A percentile compares a stretch with the other conserved stretches of the same genome.
phyloP scores from a whole-genome alignment of 2,329 filamentous ascomycete species.

The Colletotrichum simmondsii region DNA sequence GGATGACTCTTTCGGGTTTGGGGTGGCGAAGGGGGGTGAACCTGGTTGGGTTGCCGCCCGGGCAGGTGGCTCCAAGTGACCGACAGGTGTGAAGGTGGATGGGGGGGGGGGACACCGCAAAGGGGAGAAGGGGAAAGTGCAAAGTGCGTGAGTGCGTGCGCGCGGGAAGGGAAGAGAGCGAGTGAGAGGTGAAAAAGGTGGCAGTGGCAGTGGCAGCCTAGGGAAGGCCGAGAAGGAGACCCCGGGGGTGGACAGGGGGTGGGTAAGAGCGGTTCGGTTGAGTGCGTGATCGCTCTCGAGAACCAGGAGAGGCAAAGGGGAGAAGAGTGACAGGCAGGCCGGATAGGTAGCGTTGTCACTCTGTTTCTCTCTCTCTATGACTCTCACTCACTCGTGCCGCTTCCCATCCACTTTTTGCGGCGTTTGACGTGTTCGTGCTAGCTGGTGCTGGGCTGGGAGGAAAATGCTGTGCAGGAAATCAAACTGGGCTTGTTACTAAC shows the following conservation, averaged over 20 bases:
- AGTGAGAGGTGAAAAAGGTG: neutral
- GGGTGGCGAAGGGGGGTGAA: constrained; percentile 35
- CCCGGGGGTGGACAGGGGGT: constrained; percentile 17
- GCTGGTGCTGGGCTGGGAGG: neutral
- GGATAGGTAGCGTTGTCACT: constrained; percentile 4
- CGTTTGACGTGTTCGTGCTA: neutral
- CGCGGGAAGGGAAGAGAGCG: constrained; percentile 7
- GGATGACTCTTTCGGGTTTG: constrained; percentile 41
- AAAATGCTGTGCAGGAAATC: constrained; percentile 11
- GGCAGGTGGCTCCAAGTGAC: constrained; percentile 48
- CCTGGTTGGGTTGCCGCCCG: constrained; percentile 32
- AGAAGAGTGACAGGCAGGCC: constrained; percentile 4
- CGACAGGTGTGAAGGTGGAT: constrained; percentile 34
- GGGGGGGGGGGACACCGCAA: constrained; percentile 33
- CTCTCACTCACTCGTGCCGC: neutral
- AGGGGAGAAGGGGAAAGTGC: constrained; percentile 28
- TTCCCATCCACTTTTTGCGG: neutral
- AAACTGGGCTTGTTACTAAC: constrained; percentile 17
- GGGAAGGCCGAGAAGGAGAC: constrained; percentile 27
- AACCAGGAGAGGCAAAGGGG: neutral
- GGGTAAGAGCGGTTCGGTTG: constrained; percentile 19
- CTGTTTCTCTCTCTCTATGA: neutral
- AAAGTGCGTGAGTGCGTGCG: constrained; percentile 2
- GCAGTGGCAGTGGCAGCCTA: constrained; percentile 25
- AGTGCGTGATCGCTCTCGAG: constrained; percentile 27